phyloP scores from a whole-genome alignment of 441 rosid genomes.

The Jatropha multifida region DNA sequence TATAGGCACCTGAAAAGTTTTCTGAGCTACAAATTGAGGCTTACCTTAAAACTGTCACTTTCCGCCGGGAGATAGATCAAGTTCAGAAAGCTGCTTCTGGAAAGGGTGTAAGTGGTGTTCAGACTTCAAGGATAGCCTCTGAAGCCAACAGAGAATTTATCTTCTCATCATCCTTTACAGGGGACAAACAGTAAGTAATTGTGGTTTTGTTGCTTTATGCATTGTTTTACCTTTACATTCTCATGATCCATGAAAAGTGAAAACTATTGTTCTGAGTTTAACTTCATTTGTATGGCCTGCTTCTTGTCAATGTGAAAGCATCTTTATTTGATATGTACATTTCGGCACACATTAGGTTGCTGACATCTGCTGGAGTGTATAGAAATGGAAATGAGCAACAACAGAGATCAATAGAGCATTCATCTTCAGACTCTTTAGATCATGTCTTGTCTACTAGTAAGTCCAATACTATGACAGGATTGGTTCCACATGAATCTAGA shows the following conservation, averaged over 20 bases:
- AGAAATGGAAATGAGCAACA: conserved; percentile 40
- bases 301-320: neutral
- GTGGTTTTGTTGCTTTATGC: conserved; percentile 15
- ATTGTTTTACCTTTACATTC: neutral
- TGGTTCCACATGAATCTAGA: conserved; percentile 38
- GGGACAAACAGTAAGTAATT: conserved; percentile 82
- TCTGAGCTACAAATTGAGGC: conserved; percentile 95
- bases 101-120: conserved; percentile 80
- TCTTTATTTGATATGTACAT: conserved; percentile 21
- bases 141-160: conserved; percentile 96
- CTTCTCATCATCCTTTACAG: conserved; percentile 84
- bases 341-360: conserved; percentile 46
- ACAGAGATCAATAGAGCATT: conserved; percentile 29
- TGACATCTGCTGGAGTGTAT: conserved; percentile 59
- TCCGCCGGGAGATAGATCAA: conserved; percentile 92
- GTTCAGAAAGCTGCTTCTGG: conserved; percentile 94
- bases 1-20: conserved; percentile 83
- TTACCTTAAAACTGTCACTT: conserved; percentile 92
- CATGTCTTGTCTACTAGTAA: conserved; percentile 34
- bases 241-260: neutral
- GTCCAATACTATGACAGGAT: conserved; percentile 40
- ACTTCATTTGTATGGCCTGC: neutral
- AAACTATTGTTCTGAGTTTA: conserved; percentile 1
- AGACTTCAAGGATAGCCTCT: conserved; percentile 89
- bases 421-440: conserved; percentile 35